These are phyloP conservation scores for Acacia acuminata DNA, from an alignment of 306 rosid genomes.

Conservation along the genomic window DNA sequence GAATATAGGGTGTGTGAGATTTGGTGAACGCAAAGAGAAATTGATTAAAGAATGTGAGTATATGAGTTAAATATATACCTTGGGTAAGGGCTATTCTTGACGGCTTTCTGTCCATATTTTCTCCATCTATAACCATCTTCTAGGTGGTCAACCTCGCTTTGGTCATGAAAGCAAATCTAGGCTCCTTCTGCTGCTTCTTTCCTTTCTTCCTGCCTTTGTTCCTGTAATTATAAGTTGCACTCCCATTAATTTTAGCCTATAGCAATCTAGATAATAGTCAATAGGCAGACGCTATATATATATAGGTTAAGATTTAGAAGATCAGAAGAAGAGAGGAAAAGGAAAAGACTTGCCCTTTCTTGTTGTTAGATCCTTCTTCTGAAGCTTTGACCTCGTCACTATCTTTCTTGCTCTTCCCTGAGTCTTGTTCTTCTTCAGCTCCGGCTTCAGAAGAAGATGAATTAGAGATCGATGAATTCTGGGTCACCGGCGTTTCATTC, in stretches of 20 bases:
- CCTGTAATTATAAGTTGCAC: slow-evolving; percentile 43
- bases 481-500: slow-evolving; percentile 45
- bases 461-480: slow-evolving; percentile 54
- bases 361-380: slow-evolving; percentile 47
- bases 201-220: slow-evolving; percentile 75
- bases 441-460: slow-evolving; percentile 85
- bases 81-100: slow-evolving; percentile 86
- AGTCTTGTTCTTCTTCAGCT: slow-evolving; percentile 76
- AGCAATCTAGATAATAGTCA: background rate
- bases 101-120: slow-evolving; percentile 88
- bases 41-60: background rate
- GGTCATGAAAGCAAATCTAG: slow-evolving; percentile 84
- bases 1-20: background rate
- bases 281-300: background rate
- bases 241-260: background rate
- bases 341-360: slow-evolving; percentile 56
- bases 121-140: slow-evolving; percentile 96
- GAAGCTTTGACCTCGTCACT: slow-evolving; percentile 12
- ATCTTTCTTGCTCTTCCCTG: slow-evolving; percentile 58
- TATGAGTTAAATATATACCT: slow-evolving; percentile 38
- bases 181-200: slow-evolving; percentile 72
- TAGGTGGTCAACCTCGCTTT: slow-evolving; percentile 90
- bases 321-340: background rate
- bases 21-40: background rate
- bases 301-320: background rate